Evolutionary conservation across 495 filamentous ascomycete species (phyloP).

Genomic region (Parathielavia hyrcaniae): DNA sequence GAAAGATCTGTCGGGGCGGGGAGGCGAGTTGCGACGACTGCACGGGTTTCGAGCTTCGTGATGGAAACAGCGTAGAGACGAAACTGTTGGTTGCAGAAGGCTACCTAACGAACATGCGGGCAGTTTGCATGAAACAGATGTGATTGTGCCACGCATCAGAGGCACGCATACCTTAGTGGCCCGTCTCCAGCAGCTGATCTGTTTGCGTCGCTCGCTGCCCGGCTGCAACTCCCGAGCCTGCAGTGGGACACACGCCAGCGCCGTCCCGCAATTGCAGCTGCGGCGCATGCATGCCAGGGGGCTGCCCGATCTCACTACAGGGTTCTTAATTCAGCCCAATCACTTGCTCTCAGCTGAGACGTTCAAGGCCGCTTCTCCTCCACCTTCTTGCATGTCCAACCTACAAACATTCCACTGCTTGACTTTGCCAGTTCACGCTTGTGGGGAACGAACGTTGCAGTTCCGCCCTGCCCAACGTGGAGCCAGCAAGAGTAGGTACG

Average conservation of each 20-base stretch:
- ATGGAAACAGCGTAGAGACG: neutral
- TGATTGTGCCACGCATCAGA: neutral
- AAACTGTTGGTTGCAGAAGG: neutral
- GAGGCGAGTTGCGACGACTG: neutral
- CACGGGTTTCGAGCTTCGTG: neutral
- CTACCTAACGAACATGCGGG: too few relatives aligned
- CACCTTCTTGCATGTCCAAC: constrained; percentile 12
- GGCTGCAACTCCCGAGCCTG: neutral
- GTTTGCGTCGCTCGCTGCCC: neutral
- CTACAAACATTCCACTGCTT: constrained; percentile 5
- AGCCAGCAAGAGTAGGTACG: neutral
- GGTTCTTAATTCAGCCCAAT: constrained; percentile 8
- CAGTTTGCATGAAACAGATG: constrained; percentile 3
- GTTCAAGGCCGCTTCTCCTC: constrained; percentile 6
- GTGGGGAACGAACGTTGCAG: constrained; percentile 4
- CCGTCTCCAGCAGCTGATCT: constrained; percentile 11
- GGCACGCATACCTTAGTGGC: neutral
- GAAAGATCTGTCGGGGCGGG: neutral
- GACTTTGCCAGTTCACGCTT: constrained; percentile 11
- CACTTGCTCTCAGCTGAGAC: constrained; percentile 9
- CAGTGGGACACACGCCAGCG: neutral
- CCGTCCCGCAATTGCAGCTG: constrained; percentile 1
- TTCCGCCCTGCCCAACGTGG: constrained; percentile 8
- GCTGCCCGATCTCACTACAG: neutral
- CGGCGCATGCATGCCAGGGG: constrained; percentile 1